phyloP scores from a whole-genome alignment of 345 rosid genomes.

The Diplotaxis tenuifolia region DNA sequence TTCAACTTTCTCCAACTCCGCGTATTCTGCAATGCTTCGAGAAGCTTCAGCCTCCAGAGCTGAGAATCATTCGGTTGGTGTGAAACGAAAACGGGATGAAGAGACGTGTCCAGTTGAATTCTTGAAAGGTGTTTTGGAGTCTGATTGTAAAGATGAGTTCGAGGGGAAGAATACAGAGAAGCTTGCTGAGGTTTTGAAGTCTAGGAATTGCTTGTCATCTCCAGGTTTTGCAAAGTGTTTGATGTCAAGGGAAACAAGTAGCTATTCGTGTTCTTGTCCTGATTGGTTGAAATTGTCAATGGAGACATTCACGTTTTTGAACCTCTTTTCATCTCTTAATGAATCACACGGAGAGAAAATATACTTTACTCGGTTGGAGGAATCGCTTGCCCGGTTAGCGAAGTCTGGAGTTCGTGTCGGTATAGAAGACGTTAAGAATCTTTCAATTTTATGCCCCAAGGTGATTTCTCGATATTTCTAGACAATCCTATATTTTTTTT shows the following conservation, averaged over 20 bases:
- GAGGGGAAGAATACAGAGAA: slow-evolving; percentile 52
- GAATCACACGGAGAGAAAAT: slow-evolving; percentile 43
- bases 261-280: slow-evolving; percentile 60
- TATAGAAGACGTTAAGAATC: slow-evolving; percentile 61
- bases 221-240: slow-evolving; percentile 50
- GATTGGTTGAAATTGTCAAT: slow-evolving; percentile 64
- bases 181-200: slow-evolving; percentile 63
- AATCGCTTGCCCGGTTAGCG: slow-evolving; percentile 48
- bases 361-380: slow-evolving; percentile 43
- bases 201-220: slow-evolving; percentile 60
- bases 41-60: slow-evolving; percentile 42
- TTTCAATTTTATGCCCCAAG: slow-evolving; percentile 72
- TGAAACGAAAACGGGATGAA: slow-evolving; percentile 49
- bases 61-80: slow-evolving; percentile 26
- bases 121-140: slow-evolving; percentile 48
- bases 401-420: slow-evolving; percentile 48
- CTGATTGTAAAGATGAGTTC: slow-evolving; percentile 42
- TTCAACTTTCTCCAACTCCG: slow-evolving; percentile 50
- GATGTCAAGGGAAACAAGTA: slow-evolving; percentile 39
- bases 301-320: slow-evolving; percentile 68
- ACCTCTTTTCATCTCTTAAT: slow-evolving; percentile 51
- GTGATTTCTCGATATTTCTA: slow-evolving; percentile 37
- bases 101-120: slow-evolving; percentile 42
- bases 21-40: slow-evolving; percentile 57
- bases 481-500: neutral